phyloP scores from a whole-genome alignment of 2,329 filamentous ascomycete species.

The Chrysoporthe deuterocubensis region DNA sequence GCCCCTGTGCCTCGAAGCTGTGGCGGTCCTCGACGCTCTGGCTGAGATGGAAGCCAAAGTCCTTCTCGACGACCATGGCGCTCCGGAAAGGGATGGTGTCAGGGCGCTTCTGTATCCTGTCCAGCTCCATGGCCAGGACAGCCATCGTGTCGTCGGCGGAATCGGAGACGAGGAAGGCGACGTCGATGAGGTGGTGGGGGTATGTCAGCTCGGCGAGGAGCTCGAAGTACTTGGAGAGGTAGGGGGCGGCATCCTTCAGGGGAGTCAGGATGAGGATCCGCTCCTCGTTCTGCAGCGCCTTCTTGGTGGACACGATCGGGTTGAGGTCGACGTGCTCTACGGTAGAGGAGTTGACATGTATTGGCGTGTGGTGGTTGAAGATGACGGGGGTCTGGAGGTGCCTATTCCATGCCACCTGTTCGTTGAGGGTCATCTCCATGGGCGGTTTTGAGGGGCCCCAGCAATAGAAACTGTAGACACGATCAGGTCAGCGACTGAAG shows the following conservation, averaged over 20 bases:
- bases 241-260: conserved; percentile 82
- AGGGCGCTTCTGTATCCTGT: conserved; percentile 81
- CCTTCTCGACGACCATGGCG: conserved; percentile 84
- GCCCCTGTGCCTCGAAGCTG: conserved; percentile 83
- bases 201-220: conserved; percentile 88
- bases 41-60: conserved; percentile 77
- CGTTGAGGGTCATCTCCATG: conserved; percentile 91
- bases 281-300: conserved; percentile 81
- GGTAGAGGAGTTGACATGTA: conserved; percentile 79
- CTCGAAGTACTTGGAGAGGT: conserved; percentile 90
- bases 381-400: conserved; percentile 91
- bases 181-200: conserved; percentile 91
- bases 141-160: conserved; percentile 89
- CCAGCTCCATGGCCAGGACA: conserved; percentile 81
- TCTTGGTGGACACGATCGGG: conserved; percentile 75
- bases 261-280: conserved; percentile 90
- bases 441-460: conserved; percentile 95
- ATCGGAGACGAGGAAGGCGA: conserved; percentile 93
- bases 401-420: conserved; percentile 85
- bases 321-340: conserved; percentile 87
- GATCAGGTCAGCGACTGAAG: conserved; percentile 13
- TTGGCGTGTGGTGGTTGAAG: conserved; percentile 91
- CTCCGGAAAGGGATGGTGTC: conserved; percentile 86
- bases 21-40: conserved; percentile 85
- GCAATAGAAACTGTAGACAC: conserved; percentile 80